phyloP scores from a whole-genome alignment of 495 filamentous ascomycete species.

The Hypoxylon lenormandii region DNA sequence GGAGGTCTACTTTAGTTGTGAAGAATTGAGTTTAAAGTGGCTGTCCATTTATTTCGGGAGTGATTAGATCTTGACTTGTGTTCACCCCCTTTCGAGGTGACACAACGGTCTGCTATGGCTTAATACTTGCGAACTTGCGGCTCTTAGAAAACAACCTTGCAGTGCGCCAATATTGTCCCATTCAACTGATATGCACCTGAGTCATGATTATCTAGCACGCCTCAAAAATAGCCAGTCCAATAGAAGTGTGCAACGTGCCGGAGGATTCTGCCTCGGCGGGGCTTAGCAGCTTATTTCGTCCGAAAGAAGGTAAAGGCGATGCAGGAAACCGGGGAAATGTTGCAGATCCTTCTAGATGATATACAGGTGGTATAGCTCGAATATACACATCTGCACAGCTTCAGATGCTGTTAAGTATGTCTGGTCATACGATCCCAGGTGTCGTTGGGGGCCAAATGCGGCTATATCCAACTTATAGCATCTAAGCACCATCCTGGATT shows the following conservation, averaged over 20 bases:
- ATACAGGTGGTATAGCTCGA: neutral
- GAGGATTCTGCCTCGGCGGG: neutral
- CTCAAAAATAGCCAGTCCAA: neutral
- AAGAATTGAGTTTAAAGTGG: no score
- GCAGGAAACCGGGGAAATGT: neutral
- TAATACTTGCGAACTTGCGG: neutral
- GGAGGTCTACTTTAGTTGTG: neutral
- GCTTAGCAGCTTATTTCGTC: no score
- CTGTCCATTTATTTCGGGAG: neutral
- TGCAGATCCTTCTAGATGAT: neutral
- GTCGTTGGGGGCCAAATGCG: constrained; percentile 2
- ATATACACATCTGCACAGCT: neutral
- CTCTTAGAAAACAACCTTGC: constrained; percentile 9
- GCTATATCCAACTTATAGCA: neutral
- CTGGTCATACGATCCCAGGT: neutral
- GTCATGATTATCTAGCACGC: no score
- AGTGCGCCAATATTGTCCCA: neutral
- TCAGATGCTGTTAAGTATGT: neutral
- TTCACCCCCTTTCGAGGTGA: neutral
- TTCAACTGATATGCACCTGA: no score
- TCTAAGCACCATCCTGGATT: neutral
- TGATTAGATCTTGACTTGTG: neutral
- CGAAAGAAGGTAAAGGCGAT: no score
- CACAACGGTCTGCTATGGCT: neutral
- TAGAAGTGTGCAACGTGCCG: constrained; percentile 2